Percentiles rank a stretch among this genome's conserved stretches.
Evolutionary conservation across 495 filamentous ascomycete species (phyloP).

Genomic region (Penicillium pancosmium): DNA sequence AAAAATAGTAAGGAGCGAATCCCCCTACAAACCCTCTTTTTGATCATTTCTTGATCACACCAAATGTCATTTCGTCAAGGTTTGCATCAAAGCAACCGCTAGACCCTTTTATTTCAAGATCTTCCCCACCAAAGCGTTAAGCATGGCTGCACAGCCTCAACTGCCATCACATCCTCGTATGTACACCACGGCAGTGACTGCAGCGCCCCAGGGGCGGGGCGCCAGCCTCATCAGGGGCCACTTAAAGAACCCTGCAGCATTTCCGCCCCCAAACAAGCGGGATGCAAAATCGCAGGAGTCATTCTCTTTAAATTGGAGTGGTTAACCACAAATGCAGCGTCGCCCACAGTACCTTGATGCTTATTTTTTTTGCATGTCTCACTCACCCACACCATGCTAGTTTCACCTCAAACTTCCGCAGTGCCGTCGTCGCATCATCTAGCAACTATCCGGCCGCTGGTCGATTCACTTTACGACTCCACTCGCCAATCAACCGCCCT

Average conservation of each 20-base stretch:
- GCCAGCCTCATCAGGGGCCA: neutral
- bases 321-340: neutral
- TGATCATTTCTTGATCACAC: too few relatives aligned
- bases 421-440: conserved; percentile 5
- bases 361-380: neutral
- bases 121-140: neutral
- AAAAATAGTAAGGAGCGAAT: neutral
- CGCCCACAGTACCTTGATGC: neutral
- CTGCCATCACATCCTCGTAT: neutral
- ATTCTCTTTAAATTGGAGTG: neutral
- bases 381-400: conserved; percentile 8
- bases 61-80: neutral
- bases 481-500: conserved; percentile 14
- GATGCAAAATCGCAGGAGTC: neutral
- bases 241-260: neutral
- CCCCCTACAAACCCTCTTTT: too few relatives aligned
- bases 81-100: neutral
- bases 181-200: neutral
- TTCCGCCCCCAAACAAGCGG: neutral
- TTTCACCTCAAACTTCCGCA: conserved; percentile 16
- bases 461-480: conserved; percentile 20
- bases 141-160: conserved; percentile 2
- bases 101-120: neutral
- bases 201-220: conserved; percentile 3
- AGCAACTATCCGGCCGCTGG: conserved; percentile 14